Evolutionary conservation across 2,329 filamentous ascomycete species (phyloP), one percentile per base, ranked within the genome.

Genomic region (Talaromyces sp.): DNA sequence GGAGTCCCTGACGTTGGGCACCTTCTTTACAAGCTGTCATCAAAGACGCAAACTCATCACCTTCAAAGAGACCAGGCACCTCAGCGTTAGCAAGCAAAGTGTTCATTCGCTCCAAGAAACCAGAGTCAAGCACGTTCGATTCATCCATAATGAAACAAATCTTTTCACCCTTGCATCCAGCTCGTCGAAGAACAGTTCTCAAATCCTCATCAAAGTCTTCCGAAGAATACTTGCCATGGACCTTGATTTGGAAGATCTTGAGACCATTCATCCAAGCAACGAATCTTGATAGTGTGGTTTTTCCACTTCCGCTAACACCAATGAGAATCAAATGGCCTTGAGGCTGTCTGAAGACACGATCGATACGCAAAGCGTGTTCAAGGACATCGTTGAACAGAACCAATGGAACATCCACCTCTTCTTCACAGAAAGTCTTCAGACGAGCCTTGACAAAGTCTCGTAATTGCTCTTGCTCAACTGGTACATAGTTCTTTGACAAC

Each of bases 81-180:
- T 99, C 96, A n/a, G 96, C 95, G 76, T 99, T 99, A 72, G 95
- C 96, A 67, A 99, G 88, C 60, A 99, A 82, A 0, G 95, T 99
- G 77, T 99, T 99, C 95, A 99, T 99, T 72, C 96, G 90, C 78
- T 99, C 95, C 63, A 99, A 80, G 88, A 99, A 99, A 62, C 95
- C 95, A 50, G 95, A 99, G 78, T 99, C 95, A 33, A 99, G 85
- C 41, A 99, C 95, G 73, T 99, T 99, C 10, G 94, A 90, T 81
- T 99, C 95, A 76, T 99, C 95, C 93, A 99, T 98, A 82, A 99
- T 97, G 83, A 99, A 99, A 81, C 96, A 99, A 58, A 99, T 96
- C 83, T 98, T 98, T 77, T 99, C 95, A 41, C 95, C 95, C 82
- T 97, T 97, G 82, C 94, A 98, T 68, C 95, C 95, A 71, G 92